Evolutionary conservation across 129 eudicot genomes (phyloP), one percentile per base, ranked within the genome.

Genomic region (Chrysanthemum makinoi): DNA sequence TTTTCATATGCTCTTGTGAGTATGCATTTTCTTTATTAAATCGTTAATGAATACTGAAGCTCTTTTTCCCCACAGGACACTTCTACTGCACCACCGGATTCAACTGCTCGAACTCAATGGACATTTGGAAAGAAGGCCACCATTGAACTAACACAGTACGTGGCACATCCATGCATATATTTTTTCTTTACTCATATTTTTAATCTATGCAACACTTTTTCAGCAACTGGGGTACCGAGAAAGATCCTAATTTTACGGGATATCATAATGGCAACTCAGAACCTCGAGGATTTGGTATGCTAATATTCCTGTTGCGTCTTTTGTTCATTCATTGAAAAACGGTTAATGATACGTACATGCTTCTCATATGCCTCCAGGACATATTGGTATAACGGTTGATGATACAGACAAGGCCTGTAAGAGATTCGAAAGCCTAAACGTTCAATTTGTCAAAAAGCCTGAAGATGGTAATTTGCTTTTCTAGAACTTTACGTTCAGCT

Each of bases 201-300:
- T 35, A 0, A 39, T 54, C 30, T 19, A 54, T 48, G 47, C 57
- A 48, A 35, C 53, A 75, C 56, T 59, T 69, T 81, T 66, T 10
- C 80, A 95, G 97, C 73, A 90, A 88, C 75, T 95, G 99, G 99
- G 96, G 95, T 20, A 86, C 96, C 0, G 99, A 95, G 84, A 81
- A 75, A 6, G 97, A 95, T 74, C 84, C 89, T 75, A 87, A 88
- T 52, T 88, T 88, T 62, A 79, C 79, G 80, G 80, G 76, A 2
- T 86, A 90, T 77, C 99, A 95, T 77, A 88, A 83, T 63, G 99
- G 99, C 69, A 95, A 95, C 81, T 82, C 96, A 10, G 95, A 88
- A 3, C 97, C 96, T 75, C 89, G 88, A 62, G 97, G 99, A 59
- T 90, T 82, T 77, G 99, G 97, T 90, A 82, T 51, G 85, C 64